A percentile compares a stretch with the other conserved stretches of the same genome.
Conservation (phyloP, 1,139 yeast species). For the Debaryomycetaceae sp. region DNA sequence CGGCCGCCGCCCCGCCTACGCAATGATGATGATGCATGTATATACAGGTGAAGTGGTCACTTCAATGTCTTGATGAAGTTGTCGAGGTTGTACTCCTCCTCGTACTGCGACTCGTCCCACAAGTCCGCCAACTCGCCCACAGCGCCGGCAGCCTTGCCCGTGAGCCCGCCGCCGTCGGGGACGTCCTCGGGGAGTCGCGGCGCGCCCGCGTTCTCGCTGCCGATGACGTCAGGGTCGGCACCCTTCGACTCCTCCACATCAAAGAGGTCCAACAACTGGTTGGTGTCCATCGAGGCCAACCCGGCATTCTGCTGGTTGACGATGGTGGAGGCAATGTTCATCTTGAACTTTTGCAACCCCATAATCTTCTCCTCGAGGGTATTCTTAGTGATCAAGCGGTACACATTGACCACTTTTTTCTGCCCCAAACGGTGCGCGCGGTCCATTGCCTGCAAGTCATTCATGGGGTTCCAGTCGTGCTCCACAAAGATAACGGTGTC, state of each 20-base stretch:
- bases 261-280: slow-evolving; percentile 86
- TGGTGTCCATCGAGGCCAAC: slow-evolving; percentile 92
- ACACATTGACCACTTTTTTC: slow-evolving; percentile 93
- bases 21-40: too few relatives aligned
- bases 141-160: slow-evolving; percentile 64
- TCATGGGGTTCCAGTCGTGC: slow-evolving; percentile 99
- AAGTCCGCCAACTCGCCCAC: slow-evolving; percentile 88
- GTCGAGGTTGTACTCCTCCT: slow-evolving; percentile 93
- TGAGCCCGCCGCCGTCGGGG: slow-evolving; percentile 48
- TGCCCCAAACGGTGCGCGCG: slow-evolving; percentile 98
- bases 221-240: slow-evolving; percentile 18
- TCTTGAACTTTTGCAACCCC: slow-evolving; percentile 97
- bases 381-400: slow-evolving; percentile 84
- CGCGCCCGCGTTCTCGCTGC: slow-evolving; percentile 23
- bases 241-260: slow-evolving; percentile 59
- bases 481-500: slow-evolving; percentile 98
- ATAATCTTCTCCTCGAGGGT: slow-evolving; percentile 96
- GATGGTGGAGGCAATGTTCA: slow-evolving; percentile 94
- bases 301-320: slow-evolving; percentile 97
- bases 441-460: slow-evolving; percentile 98
- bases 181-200: slow-evolving; percentile 46
- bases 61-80: slow-evolving; percentile 78
- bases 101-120: slow-evolving; percentile 96
- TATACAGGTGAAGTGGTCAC: slow-evolving; percentile 14
- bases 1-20: too few relatives aligned